Evolutionary conservation across 2,329 filamentous ascomycete genomes (phyloP).

Genomic region (Colletotrichum sp.): DNA sequence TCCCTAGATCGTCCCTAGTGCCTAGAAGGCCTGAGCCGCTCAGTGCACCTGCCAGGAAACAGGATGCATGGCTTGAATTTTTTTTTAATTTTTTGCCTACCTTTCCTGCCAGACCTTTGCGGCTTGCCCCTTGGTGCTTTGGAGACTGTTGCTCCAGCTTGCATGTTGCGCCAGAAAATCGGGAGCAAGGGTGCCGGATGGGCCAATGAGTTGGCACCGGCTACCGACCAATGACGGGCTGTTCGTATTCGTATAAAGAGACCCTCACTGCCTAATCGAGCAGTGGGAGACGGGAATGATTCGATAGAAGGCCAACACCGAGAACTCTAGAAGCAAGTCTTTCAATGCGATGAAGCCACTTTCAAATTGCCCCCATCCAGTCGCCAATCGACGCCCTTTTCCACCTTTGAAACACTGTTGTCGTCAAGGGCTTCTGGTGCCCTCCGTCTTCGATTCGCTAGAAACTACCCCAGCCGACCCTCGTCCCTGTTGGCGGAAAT

Average conservation of each 20-base stretch:
- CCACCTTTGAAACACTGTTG: neutral
- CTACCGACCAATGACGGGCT: conserved; percentile 8
- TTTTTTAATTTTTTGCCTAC: neutral
- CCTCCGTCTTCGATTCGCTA: neutral
- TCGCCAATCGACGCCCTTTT: conserved; percentile 1
- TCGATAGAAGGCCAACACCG: conserved; percentile 7
- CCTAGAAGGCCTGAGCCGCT: neutral
- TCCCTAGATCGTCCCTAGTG: neutral
- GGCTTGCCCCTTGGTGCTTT: neutral
- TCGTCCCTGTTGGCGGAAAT: neutral
- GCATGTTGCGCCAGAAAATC: conserved; percentile 12
- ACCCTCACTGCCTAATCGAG: conserved; percentile 13
- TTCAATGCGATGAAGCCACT: conserved; percentile 13
- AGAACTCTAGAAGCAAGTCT: conserved; percentile 5
- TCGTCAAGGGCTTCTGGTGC: neutral
- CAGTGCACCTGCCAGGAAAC: neutral
- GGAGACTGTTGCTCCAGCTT: neutral
- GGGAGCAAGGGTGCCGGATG: neutral
- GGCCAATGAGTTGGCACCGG: conserved; percentile 5
- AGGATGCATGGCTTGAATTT: neutral
- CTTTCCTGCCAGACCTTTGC: too few relatives aligned
- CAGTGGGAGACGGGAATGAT: conserved; percentile 10
- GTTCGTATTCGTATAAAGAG: conserved; percentile 22
- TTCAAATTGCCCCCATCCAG: neutral
- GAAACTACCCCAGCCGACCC: neutral